Evolutionary conservation across 1,284 basidiomycete genomes (phyloP).

Genomic region (Athelia sp.): DNA sequence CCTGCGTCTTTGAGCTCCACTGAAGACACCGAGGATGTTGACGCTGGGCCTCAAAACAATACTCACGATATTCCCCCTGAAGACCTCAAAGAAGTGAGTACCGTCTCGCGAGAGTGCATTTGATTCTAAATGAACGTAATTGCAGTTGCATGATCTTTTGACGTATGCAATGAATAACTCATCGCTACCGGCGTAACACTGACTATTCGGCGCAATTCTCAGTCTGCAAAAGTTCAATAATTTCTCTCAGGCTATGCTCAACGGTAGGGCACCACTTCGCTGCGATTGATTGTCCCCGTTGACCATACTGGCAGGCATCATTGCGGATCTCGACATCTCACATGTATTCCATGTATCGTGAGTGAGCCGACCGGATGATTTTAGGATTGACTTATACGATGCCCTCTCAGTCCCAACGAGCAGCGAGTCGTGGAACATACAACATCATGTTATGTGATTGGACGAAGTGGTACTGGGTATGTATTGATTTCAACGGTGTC

Average conservation of each 20-base stretch:
- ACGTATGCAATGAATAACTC: conserved; percentile 36
- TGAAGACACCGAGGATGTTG: conserved; percentile 2
- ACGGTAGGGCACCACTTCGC: conserved; percentile 30
- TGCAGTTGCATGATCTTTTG: conserved; percentile 48
- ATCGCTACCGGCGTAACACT: background rate
- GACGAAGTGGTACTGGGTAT: conserved; percentile 68
- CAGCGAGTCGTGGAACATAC: conserved; percentile 56
- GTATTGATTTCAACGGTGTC: conserved; percentile 33
- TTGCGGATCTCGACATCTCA: conserved; percentile 38
- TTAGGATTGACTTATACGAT: background rate
- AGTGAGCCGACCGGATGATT: conserved; percentile 6
- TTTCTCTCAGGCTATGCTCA: conserved; percentile 57
- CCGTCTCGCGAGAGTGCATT: too few species aligned
- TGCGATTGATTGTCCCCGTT: conserved; percentile 1
- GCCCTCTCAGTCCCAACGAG: conserved; percentile 44
- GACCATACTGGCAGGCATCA: conserved; percentile 32
- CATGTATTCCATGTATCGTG: conserved; percentile 50
- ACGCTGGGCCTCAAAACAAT: too few species aligned
- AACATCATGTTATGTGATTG: conserved; percentile 62
- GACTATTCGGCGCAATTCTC: background rate
- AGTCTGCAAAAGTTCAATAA: conserved; percentile 64
- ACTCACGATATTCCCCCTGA: too few species aligned
- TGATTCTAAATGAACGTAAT: background rate
- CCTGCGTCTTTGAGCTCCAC: conserved; percentile 40
- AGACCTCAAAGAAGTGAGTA: too few species aligned